phyloP scores from a whole-genome alignment of 192 early-diverging fungal genomes.

The Gigaspora rosea region DNA sequence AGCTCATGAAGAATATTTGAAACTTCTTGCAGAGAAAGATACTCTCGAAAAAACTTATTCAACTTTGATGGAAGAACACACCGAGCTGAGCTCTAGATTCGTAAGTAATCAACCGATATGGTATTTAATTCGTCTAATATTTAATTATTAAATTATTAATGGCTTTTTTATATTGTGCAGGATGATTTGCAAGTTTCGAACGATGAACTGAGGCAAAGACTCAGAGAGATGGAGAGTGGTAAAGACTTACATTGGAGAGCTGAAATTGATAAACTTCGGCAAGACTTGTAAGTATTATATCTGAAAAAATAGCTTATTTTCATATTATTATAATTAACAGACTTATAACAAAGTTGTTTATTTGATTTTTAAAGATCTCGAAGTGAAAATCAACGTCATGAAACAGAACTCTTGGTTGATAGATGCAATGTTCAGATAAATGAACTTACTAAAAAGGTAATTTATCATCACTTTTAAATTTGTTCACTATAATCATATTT shows the following conservation, averaged over 20 bases:
- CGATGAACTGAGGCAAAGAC: constrained; percentile 66
- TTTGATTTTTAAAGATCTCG: constrained; percentile 53
- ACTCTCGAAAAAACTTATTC: constrained; percentile 57
- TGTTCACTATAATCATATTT: neutral
- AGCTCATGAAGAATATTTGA: constrained; percentile 42
- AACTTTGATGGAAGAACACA: constrained; percentile 54
- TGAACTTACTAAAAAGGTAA: constrained; percentile 66
- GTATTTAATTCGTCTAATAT: neutral
- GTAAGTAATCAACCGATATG: constrained; percentile 30
- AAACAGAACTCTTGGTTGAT: constrained; percentile 62
- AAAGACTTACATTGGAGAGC: constrained; percentile 83
- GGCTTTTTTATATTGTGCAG: constrained; percentile 39
- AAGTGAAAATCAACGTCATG: constrained; percentile 74
- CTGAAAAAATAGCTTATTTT: neutral
- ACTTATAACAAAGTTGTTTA: too few species aligned
- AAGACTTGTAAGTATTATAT: constrained; percentile 67
- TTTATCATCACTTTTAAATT: neutral
- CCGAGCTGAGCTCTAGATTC: constrained; percentile 44
- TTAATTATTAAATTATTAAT: neutral
- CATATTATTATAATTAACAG: neutral
- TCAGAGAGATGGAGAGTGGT: constrained; percentile 84
- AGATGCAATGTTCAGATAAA: constrained; percentile 63
- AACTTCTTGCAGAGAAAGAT: constrained; percentile 58
- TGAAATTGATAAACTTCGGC: constrained; percentile 86
- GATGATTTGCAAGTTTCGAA: constrained; percentile 76